Evolutionary conservation across 768 basidiomycete species (phyloP).

Genomic region (Leccinum imitatum): DNA sequence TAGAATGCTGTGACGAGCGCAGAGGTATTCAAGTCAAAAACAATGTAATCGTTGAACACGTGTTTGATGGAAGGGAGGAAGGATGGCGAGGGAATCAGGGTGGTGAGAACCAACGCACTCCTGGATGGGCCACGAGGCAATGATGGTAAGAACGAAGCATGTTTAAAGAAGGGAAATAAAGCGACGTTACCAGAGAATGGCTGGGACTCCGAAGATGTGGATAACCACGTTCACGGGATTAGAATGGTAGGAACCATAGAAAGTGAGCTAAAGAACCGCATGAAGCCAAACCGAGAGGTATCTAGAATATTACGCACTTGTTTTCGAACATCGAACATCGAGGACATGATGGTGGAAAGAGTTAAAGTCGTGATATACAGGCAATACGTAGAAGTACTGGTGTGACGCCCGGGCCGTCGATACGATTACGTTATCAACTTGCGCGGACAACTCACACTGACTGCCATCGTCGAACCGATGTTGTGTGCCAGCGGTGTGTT

Average conservation of each 20-base stretch:
- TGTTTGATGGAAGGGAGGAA: slow-evolving; percentile 55
- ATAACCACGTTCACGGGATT: slow-evolving; percentile 82
- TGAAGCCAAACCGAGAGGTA: slow-evolving; percentile 2
- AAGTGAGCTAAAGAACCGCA: slow-evolving; percentile 59
- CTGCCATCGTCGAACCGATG: too few species aligned
- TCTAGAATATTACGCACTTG: slow-evolving; percentile 47
- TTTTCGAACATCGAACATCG: slow-evolving; percentile 64
- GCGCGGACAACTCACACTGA: too few species aligned
- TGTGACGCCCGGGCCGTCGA: too few species aligned
- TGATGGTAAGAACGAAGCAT: slow-evolving; percentile 5
- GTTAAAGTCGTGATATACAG: neutral
- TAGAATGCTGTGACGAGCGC: slow-evolving; percentile 59
- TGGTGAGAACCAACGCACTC: slow-evolving; percentile 58
- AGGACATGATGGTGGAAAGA: slow-evolving; percentile 36
- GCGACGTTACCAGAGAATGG: slow-evolving; percentile 68
- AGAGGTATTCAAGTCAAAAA: slow-evolving; percentile 68
- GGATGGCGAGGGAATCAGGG: slow-evolving; percentile 49
- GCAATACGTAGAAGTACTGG: too few species aligned
- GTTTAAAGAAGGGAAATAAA: slow-evolving; percentile 11
- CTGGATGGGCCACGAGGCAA: slow-evolving; percentile 34
- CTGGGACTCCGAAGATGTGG: slow-evolving; percentile 83
- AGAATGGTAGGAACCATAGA: slow-evolving; percentile 92
- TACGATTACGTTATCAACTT: too few species aligned
- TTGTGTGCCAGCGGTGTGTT: too few species aligned
- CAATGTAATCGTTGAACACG: slow-evolving; percentile 57